Evolutionary conservation across 1,284 basidiomycete genomes (phyloP).

Genomic region (Pyrrhoderma lamaoense): DNA sequence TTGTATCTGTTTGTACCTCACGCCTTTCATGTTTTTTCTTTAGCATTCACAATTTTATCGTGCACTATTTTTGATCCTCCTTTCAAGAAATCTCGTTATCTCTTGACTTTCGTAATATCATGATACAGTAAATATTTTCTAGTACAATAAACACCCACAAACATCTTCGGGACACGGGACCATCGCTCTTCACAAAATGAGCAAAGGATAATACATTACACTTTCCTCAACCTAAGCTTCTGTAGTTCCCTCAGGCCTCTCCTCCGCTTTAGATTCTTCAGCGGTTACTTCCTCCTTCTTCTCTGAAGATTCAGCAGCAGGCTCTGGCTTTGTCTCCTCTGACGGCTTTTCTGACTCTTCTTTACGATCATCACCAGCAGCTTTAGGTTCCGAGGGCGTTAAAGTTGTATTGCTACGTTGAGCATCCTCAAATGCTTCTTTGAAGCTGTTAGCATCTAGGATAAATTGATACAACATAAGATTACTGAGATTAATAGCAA

Average conservation of each 20-base stretch:
- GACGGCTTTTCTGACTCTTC: slow-evolving; percentile 22
- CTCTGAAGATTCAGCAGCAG: slow-evolving; percentile 21
- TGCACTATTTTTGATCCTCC: no score
- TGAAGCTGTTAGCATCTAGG: slow-evolving; percentile 85
- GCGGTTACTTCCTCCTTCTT: slow-evolving; percentile 29
- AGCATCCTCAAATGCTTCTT: slow-evolving; percentile 79
- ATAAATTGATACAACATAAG: slow-evolving; percentile 10
- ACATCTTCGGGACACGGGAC: no score
- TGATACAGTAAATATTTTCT: no score
- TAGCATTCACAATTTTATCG: no score
- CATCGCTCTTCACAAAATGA: no score
- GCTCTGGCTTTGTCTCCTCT: slow-evolving; percentile 24
- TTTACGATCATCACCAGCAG: slow-evolving; percentile 27
- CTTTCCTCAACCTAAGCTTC: slow-evolving; percentile 20
- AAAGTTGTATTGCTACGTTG: slow-evolving; percentile 62
- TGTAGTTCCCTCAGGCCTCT: slow-evolving; percentile 25
- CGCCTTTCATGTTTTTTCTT: no score
- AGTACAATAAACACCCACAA: no score
- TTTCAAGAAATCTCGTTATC: no score
- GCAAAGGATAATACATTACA: no score
- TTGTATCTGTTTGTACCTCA: no score
- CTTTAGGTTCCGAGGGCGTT: slow-evolving; percentile 17
- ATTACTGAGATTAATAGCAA: slow-evolving; percentile 10
- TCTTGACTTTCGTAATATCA: no score
- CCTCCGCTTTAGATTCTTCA: slow-evolving; percentile 26